Conservation (phyloP, 2,329 filamentous ascomycete species). For the Claviceps capensis region DNA sequence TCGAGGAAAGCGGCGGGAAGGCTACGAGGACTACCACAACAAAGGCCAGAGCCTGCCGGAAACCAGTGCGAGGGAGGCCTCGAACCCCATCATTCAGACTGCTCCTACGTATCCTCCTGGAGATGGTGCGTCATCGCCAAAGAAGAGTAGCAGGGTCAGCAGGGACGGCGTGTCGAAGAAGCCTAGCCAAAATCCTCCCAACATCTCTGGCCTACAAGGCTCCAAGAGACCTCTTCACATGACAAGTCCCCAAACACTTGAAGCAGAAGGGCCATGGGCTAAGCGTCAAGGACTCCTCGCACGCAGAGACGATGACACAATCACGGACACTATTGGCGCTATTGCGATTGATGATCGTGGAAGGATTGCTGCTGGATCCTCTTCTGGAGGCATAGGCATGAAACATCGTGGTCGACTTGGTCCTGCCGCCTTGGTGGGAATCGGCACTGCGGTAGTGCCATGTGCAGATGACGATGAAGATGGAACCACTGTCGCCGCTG, state of each 20-base stretch:
- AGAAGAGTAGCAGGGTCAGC: background rate
- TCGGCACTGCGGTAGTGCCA: conserved; percentile 84
- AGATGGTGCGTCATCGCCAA: conserved; percentile 10
- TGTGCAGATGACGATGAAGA: conserved; percentile 56
- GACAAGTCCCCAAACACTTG: background rate
- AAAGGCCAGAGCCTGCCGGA: background rate
- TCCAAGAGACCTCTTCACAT: conserved; percentile 20
- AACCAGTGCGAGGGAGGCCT: background rate
- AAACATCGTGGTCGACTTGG: conserved; percentile 87
- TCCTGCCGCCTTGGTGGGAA: conserved; percentile 81
- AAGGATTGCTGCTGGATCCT: conserved; percentile 85
- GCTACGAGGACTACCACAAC: background rate
- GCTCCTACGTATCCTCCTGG: conserved; percentile 2
- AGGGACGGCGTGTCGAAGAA: background rate
- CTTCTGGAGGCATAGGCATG: conserved; percentile 96
- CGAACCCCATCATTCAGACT: background rate
- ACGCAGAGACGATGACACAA: conserved; percentile 37
- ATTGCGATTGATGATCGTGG: conserved; percentile 82
- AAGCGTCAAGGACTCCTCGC: conserved; percentile 11
- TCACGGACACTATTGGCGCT: conserved; percentile 91
- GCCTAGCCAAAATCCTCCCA: background rate
- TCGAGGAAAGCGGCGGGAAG: conserved; percentile 1
- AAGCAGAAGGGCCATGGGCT: conserved; percentile 2
- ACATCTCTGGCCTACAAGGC: conserved; percentile 10
- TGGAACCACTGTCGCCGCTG: conserved; percentile 58